A percentile compares a stretch with the other conserved stretches of the same genome.
Evolutionary conservation across 208 protist species (phyloP).

Genomic region (Trypanosoma cruzi): DNA sequence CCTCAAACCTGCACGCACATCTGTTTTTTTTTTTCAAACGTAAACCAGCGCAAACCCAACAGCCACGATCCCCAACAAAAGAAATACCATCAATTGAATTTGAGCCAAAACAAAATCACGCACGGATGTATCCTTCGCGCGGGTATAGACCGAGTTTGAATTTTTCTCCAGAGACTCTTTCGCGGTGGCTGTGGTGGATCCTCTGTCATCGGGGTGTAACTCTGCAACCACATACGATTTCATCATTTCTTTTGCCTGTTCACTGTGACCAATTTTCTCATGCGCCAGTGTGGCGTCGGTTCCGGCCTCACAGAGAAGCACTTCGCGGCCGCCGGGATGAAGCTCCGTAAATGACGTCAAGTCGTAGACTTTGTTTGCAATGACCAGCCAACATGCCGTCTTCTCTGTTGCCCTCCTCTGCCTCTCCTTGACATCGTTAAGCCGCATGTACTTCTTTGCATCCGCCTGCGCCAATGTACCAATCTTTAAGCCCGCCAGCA

Average conservation of each 20-base stretch:
- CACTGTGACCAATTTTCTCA: slow-evolving; percentile 67
- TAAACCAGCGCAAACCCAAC: neutral
- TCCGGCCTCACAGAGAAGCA: slow-evolving; percentile 72
- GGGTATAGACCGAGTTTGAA: no score
- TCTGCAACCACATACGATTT: slow-evolving; percentile 55
- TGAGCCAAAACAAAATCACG: slow-evolving; percentile 4
- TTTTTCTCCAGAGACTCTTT: no score
- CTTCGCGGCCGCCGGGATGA: slow-evolving; percentile 81
- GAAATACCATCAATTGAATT: neutral
- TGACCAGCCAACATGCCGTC: slow-evolving; percentile 53
- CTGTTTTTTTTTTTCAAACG: no score
- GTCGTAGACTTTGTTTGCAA: slow-evolving; percentile 90
- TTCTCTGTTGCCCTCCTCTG: slow-evolving; percentile 32
- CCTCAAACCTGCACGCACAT: no score
- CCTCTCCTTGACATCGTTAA: slow-evolving; percentile 42
- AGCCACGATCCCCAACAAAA: neutral
- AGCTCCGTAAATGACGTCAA: slow-evolving; percentile 70
- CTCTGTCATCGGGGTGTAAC: slow-evolving; percentile 44
- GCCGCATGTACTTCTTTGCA: neutral
- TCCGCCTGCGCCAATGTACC: slow-evolving; percentile 12
- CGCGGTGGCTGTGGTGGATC: neutral
- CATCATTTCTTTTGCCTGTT: slow-evolving; percentile 59
- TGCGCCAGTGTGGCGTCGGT: slow-evolving; percentile 73
- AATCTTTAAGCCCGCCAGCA: slow-evolving; percentile 50
- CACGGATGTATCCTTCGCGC: neutral